phyloP scores from a whole-genome alignment of 176 grass and related monocot species.

The Eleusine coracana region DNA sequence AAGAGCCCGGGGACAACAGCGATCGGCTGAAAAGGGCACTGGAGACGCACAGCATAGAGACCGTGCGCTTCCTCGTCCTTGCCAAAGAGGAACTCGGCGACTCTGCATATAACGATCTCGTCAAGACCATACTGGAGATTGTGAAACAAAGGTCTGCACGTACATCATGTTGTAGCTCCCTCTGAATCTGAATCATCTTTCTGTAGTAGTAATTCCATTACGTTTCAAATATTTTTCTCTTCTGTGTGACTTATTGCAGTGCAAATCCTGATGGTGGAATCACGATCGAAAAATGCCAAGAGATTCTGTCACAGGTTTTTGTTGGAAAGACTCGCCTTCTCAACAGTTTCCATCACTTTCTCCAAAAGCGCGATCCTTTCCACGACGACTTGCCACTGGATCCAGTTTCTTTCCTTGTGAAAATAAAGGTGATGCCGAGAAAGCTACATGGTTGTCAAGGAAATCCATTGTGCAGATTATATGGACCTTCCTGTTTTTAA shows the following conservation, averaged over 20 bases:
- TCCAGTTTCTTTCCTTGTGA: neutral
- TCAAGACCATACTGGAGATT: constrained; percentile 1
- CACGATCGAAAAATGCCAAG: neutral
- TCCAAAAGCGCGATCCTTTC: constrained; percentile 4
- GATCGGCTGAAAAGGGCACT: neutral
- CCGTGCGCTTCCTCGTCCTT: constrained; percentile 25
- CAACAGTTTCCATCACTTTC: constrained; percentile 23
- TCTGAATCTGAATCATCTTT: neutral
- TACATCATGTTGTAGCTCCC: neutral
- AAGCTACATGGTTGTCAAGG: neutral
- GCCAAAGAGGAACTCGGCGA: constrained; percentile 9
- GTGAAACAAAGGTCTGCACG: constrained; percentile 17
- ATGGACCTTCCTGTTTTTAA: neutral
- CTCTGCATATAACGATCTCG: constrained; percentile 6
- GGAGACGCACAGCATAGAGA: neutral
- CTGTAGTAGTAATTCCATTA: neutral
- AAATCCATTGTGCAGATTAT: neutral
- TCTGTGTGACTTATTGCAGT: neutral
- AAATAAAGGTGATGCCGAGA: constrained; percentile 30
- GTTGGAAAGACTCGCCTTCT: neutral
- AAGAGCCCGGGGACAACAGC: neutral
- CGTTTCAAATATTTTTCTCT: neutral
- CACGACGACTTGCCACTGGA: neutral
- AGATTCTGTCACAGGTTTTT: constrained; percentile 22
- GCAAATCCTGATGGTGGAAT: constrained; percentile 33